Evolutionary conservation across 169 alveolate species (phyloP), one percentile per base, ranked within the genome.

Genomic region (Cystoisospora suis): DNA sequence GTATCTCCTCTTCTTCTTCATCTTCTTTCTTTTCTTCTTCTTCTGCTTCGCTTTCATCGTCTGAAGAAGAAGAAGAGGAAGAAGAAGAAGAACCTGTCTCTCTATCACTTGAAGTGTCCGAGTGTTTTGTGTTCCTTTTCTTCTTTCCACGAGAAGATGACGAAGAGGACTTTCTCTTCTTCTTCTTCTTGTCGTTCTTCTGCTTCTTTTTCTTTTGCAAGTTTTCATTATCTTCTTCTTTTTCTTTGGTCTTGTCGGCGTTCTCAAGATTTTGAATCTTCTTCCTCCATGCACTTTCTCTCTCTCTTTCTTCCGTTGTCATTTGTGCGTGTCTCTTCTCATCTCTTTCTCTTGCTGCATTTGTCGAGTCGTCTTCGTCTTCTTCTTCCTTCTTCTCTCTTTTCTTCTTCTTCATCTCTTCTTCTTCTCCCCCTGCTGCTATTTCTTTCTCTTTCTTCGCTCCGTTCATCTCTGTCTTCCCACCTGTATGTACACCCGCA

Each of bases 241-340:
- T 5, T 17, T 12, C 87, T 77, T 77, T 46, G 59, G 27, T 40
- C 36, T 77, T 45, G 29, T 77, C 69, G 29, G 32, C 69, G 40
- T 47, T n/a, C 53, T 47, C 88, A 1, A 36, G 20, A 1, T n/a
- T 45, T n/a, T 47, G 56, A 17, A 53, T 81, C 75, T 56, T 56
- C 75, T 81, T n/a, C 12, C 75, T 27, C 77, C 75, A 47, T 34
- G 12, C 56, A 32, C 36, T 29, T 75, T 81, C 77, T 23, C 34
- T 32, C 88, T 81, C 45, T 47, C 38, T 56, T 75, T 56, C 88
- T 38, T 34, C 88, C 77, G n/a, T 75, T 27, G 77, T 81, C 88
- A 81, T 56, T 20, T 29, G 5, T 9, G 44, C 58, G 69, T 29
- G 40, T 0, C 87, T 1, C 46, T 46, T 47, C 40, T 32, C 77